phyloP scores from a whole-genome alignment of 75 land plant species.

The Sequoiadendron giganteum region DNA sequence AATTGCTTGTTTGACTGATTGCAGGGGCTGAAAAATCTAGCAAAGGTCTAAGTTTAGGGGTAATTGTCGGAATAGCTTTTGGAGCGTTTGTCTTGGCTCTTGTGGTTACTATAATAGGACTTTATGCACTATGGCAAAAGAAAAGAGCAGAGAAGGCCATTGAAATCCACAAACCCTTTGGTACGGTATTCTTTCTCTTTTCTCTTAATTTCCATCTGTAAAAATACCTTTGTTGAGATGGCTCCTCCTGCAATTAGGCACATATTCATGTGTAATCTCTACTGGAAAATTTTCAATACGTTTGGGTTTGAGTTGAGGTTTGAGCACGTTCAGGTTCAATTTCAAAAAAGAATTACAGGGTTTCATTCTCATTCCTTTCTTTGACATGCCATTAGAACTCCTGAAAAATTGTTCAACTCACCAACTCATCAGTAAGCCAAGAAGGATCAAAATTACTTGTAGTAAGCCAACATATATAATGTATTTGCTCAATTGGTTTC shows the following conservation, averaged over 20 bases:
- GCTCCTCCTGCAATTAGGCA: background rate
- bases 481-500: background rate
- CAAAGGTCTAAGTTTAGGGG: background rate
- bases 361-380: background rate
- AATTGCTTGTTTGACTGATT: background rate
- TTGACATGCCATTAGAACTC: background rate
- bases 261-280: background rate
- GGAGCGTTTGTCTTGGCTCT: conserved; percentile 41
- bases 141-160: conserved; percentile 46
- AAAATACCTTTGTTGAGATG: background rate
- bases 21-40: background rate
- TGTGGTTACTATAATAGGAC: conserved; percentile 20
- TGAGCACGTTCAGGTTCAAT: background rate
- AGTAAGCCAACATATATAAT: background rate
- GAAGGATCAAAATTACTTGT: background rate
- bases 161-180: conserved; percentile 52
- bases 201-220: background rate
- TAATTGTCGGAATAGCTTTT: conserved; percentile 51
- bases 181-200: conserved; percentile 22
- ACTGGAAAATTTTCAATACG: background rate
- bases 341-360: background rate
- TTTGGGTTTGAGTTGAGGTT: background rate
- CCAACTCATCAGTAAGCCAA: background rate
- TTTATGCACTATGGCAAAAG: conserved; percentile 62
- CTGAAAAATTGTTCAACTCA: background rate